Evolutionary conservation across 2,329 filamentous ascomycete genomes (phyloP).

Genomic region (Clonostachys solani): DNA sequence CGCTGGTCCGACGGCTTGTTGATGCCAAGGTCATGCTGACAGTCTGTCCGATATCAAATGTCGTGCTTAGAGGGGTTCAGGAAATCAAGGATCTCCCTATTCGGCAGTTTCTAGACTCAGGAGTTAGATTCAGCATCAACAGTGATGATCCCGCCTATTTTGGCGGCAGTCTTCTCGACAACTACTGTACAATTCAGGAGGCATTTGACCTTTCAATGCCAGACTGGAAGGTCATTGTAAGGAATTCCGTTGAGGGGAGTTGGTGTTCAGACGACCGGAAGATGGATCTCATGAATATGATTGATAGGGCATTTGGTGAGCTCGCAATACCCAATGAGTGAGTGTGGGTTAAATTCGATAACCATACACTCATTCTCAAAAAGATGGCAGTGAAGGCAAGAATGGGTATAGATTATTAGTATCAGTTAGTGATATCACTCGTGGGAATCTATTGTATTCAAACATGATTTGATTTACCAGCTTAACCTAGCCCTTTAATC

Average conservation of each 20-base stretch:
- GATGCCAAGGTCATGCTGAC: constrained; percentile 55
- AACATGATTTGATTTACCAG: too few species aligned
- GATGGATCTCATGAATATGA: constrained; percentile 4
- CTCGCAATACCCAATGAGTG: too few species aligned
- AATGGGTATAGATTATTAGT: too few species aligned
- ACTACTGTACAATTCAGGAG: constrained; percentile 66
- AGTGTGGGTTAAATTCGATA: too few species aligned
- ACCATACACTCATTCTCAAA: too few species aligned
- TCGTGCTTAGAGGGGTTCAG: constrained; percentile 10
- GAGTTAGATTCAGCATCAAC: constrained; percentile 65
- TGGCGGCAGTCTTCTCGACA: constrained; percentile 64
- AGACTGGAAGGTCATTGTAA: constrained; percentile 61
- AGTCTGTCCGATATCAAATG: constrained; percentile 51
- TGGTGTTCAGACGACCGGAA: constrained; percentile 63
- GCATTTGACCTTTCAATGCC: constrained; percentile 53
- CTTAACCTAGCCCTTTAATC: too few species aligned
- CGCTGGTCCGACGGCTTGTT: constrained; percentile 52
- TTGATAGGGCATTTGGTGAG: neutral
- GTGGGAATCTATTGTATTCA: too few species aligned
- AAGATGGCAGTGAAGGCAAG: too few species aligned
- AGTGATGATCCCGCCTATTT: constrained; percentile 72
- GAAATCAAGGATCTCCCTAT: constrained; percentile 41
- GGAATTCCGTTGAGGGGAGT: constrained; percentile 57
- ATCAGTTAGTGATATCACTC: too few species aligned
- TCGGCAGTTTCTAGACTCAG: constrained; percentile 52